Base-by-base conservation (phyloP, 2,329 filamentous ascomycete genomes). In the Diaporthe eres region DNA sequence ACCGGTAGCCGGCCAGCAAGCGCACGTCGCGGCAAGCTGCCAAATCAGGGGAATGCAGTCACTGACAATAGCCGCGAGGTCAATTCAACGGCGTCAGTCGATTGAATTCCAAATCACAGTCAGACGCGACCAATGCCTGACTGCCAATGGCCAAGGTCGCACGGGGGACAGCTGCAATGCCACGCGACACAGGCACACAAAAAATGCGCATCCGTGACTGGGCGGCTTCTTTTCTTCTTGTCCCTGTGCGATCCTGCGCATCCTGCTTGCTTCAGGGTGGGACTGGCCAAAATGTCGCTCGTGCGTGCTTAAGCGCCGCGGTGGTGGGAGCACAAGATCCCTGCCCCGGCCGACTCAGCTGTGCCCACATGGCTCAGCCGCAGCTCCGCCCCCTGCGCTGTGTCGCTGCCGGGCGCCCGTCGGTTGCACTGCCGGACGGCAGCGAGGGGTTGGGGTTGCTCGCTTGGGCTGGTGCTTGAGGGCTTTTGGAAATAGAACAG, bases 311-410 rank as follows among this genome's bases (percentile, higher is more conserved):
- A 70, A 70, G 65, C 65, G 65, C 65, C 65, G 65, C 37, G 49
- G 34, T 42, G 65, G 49, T 55, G 22, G n/a, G n/a, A 42, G 49
- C 31, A 55, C n/a, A 53, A 53, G 47, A 70, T 55, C 65, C 65
- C 65, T 70, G 65, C 37, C 49, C 65, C 49, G n/a, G 34, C 65
- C 65, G 65, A 42, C 65, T 70, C 65, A 70, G 65, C 65, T 70
- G 47, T 70, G 65, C 49, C 65, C 65, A 55, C 49, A 53, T 70
- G 65, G 65, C 65, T 70, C 65, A 70, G 65, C 65, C 65, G 65
- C 65, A 70, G 65, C 65, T 70, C 65, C 65, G 65, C 65, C 65
- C 65, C 65, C 34, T 68, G 65, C 47, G 34, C 28, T 34, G 34
- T 34, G 34, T 34, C 34, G 34, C 34, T 70, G 49, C 65, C 65